These are phyloP conservation scores for Fraxinus platypoda DNA, from an alignment of 305 asterid species.

Conservation along the genomic window DNA sequence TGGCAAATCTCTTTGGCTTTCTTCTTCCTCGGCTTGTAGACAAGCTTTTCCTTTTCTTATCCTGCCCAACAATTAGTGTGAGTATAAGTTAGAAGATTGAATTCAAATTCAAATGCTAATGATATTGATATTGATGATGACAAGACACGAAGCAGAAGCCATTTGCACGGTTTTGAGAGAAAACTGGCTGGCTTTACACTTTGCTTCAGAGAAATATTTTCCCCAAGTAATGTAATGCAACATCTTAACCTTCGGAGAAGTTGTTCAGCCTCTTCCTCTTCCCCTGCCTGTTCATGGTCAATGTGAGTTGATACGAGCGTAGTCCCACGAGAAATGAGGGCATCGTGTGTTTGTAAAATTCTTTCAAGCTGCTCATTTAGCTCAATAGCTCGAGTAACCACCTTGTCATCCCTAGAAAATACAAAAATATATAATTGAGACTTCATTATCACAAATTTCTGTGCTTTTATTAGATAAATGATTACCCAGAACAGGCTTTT, in stretches of 20 bases:
- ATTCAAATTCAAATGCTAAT: background rate
- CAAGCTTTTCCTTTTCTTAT: constrained; percentile 95
- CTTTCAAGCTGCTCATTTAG: constrained; percentile 85
- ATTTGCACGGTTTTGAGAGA: background rate
- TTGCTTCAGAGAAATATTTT: background rate
- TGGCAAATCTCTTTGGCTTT: constrained; percentile 42
- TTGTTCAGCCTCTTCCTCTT: constrained; percentile 88
- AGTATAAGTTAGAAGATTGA: constrained; percentile 1
- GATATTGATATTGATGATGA: constrained; percentile 6
- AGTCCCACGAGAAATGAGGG: constrained; percentile 54
- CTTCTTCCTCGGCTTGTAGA: constrained; percentile 66
- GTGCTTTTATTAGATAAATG: background rate
- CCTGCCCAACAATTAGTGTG: constrained; percentile 37
- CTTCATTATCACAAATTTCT: background rate
- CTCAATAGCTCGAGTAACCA: constrained; percentile 73
- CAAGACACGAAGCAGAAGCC: constrained; percentile 15
- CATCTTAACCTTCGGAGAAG: constrained; percentile 66
- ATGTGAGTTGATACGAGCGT: constrained; percentile 54
- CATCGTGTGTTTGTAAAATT: constrained; percentile 73
- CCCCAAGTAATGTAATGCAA: background rate
- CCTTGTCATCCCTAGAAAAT: constrained; percentile 65
- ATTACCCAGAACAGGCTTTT: background rate
- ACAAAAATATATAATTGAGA: background rate
- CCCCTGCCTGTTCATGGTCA: constrained; percentile 39
- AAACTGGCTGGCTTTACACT: background rate